These are phyloP conservation scores for Gloeostereum incarnatum DNA, from an alignment of 768 basidiomycete genomes.

Conservation along the genomic window DNA sequence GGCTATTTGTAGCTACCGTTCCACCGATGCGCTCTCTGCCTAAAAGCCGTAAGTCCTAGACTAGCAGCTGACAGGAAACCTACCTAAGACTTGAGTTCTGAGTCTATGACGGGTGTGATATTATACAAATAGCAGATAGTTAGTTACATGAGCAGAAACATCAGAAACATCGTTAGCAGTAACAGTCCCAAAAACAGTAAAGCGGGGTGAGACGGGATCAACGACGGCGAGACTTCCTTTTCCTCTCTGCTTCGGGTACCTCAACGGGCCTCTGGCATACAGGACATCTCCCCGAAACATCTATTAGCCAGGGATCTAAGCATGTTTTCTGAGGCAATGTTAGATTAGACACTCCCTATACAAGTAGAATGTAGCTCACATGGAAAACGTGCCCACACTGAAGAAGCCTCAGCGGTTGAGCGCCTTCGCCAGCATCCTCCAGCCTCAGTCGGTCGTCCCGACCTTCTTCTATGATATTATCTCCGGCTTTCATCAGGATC, in stretches of 20 bases:
- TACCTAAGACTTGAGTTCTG: too few relatives aligned
- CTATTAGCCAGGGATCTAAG: slow-evolving; percentile 81
- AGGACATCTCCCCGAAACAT: slow-evolving; percentile 83
- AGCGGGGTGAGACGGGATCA: too few relatives aligned
- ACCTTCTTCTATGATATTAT: slow-evolving; percentile 27
- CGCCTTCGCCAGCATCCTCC: slow-evolving; percentile 65
- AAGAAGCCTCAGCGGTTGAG: slow-evolving; percentile 68
- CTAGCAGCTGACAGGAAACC: too few relatives aligned
- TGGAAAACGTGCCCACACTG: slow-evolving; percentile 87
- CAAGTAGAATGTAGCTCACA: slow-evolving; percentile 33
- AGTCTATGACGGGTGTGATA: too few relatives aligned
- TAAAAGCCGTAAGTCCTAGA: too few relatives aligned
- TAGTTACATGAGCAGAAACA: too few relatives aligned
- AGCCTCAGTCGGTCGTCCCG: slow-evolving; percentile 37
- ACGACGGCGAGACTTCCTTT: slow-evolving; percentile 11
- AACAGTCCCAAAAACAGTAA: too few relatives aligned
- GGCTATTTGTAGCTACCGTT: too few relatives aligned
- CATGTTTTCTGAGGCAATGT: slow-evolving; percentile 59
- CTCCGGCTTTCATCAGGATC: slow-evolving; percentile 1
- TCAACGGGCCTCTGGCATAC: slow-evolving; percentile 76
- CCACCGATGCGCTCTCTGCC: too few relatives aligned
- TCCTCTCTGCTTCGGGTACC: slow-evolving; percentile 24
- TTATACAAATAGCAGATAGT: too few relatives aligned
- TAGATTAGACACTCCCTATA: slow-evolving; percentile 5
- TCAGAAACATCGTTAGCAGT: too few relatives aligned